Evolutionary conservation across 176 grass and related monocot genomes (phyloP).

Genomic region (Chrysopogon serrulatus): DNA sequence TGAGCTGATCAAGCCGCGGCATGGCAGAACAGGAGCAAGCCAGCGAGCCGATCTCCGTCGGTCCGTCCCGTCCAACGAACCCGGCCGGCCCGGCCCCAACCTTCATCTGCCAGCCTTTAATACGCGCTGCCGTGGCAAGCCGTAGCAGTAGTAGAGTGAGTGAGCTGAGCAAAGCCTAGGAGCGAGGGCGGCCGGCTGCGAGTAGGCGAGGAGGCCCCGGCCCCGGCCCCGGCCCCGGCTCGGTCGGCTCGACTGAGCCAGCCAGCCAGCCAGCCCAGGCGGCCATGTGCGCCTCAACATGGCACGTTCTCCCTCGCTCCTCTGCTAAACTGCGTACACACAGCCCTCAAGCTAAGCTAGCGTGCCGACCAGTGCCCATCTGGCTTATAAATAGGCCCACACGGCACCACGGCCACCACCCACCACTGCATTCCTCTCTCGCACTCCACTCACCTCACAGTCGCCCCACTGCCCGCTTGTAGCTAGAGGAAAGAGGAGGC

Average conservation of each 20-base stretch:
- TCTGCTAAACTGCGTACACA: background rate
- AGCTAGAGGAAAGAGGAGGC: background rate
- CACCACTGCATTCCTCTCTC: background rate
- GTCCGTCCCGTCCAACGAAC: conserved; percentile 8
- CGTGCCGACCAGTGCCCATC: conserved; percentile 13
- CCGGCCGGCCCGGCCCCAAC: conserved; percentile 22
- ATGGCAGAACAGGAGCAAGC: background rate
- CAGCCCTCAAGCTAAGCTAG: background rate
- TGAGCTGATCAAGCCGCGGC: background rate
- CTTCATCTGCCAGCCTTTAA: conserved; percentile 41
- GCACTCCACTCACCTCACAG: background rate
- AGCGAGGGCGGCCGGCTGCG: background rate
- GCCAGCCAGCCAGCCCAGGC: too few species aligned
- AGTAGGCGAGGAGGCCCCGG: too few species aligned
- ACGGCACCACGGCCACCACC: conserved; percentile 31
- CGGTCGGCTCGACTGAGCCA: background rate
- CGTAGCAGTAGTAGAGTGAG: background rate
- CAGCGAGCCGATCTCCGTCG: background rate
- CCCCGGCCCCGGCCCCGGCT: too few species aligned
- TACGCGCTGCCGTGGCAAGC: conserved; percentile 18
- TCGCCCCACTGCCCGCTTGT: background rate
- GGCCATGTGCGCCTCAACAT: conserved; percentile 66
- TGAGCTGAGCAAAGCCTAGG: background rate
- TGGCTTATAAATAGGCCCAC: conserved; percentile 41
- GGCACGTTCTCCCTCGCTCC: conserved; percentile 41